These are phyloP conservation scores for Corymbia calophylla DNA, from an alignment of 441 rosid genomes.

Conservation along the genomic window DNA sequence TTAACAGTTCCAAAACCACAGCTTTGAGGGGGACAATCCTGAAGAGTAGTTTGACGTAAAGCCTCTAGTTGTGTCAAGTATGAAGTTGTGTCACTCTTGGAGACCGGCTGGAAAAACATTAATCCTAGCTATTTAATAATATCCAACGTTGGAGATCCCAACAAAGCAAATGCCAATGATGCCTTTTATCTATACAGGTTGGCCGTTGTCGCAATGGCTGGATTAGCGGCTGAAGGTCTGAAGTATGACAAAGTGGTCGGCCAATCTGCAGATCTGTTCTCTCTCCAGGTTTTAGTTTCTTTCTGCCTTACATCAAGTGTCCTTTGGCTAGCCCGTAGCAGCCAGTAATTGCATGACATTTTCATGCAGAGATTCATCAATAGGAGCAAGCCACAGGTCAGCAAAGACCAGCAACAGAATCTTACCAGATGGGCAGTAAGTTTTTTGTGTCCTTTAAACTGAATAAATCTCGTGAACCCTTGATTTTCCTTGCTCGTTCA, in stretches of 20 bases:
- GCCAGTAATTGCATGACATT: neutral
- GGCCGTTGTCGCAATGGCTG: slow-evolving; percentile 87
- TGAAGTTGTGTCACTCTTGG: neutral
- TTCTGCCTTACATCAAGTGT: neutral
- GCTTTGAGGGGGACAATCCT: neutral
- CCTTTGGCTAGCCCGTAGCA: neutral
- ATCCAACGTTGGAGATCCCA: neutral
- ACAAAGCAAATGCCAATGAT: neutral
- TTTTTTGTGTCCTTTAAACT: neutral
- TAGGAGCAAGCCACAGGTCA: slow-evolving; percentile 70
- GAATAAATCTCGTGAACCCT: neutral
- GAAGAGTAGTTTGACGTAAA: neutral
- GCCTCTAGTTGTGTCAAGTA: neutral
- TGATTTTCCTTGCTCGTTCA: neutral
- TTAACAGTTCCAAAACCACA: neutral
- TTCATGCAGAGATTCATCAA: slow-evolving; percentile 66
- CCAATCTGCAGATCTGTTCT: slow-evolving; percentile 92
- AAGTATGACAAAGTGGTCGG: slow-evolving; percentile 83
- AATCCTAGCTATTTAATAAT: neutral
- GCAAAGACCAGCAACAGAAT: slow-evolving; percentile 88
- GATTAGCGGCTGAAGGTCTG: slow-evolving; percentile 91
- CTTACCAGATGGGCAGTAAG: slow-evolving; percentile 97
- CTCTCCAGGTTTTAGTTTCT: slow-evolving; percentile 54
- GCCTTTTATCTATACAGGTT: slow-evolving; percentile 26
- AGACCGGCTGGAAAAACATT: neutral